These are phyloP conservation scores for Colletotrichum melonis DNA, from an alignment of 2,329 filamentous ascomycete species.

Conservation along the genomic window DNA sequence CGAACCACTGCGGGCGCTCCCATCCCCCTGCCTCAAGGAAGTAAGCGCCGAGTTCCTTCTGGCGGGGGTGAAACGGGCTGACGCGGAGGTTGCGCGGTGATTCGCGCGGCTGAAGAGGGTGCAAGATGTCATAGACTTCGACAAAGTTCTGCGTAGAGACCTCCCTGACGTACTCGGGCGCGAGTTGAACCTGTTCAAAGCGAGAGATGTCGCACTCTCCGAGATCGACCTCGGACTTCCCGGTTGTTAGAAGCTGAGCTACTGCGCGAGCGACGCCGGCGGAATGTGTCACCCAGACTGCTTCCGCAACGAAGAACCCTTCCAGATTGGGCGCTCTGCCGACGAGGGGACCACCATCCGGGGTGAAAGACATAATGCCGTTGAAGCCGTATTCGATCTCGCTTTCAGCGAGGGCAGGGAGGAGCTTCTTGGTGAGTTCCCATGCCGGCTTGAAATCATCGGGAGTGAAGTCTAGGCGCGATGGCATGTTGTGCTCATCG, in stretches of 20 bases:
- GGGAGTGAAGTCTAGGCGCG: slow-evolving; percentile 67
- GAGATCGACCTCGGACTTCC: slow-evolving; percentile 66
- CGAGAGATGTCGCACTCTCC: slow-evolving; percentile 69
- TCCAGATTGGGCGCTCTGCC: slow-evolving; percentile 68
- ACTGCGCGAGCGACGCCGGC: slow-evolving; percentile 71
- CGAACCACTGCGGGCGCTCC: slow-evolving; percentile 74
- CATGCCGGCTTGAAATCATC: slow-evolving; percentile 72
- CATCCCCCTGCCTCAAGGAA: slow-evolving; percentile 71
- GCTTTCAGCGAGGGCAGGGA: slow-evolving; percentile 62
- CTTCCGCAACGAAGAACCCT: slow-evolving; percentile 73
- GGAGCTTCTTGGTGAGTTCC: slow-evolving; percentile 64
- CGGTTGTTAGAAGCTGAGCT: slow-evolving; percentile 68
- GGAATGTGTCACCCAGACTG: slow-evolving; percentile 75
- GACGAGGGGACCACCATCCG: slow-evolving; percentile 70
- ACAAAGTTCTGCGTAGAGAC: slow-evolving; percentile 71
- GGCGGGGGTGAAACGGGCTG: slow-evolving; percentile 67
- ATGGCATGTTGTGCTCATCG: slow-evolving; percentile 71
- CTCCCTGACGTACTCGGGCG: slow-evolving; percentile 65
- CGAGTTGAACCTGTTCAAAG: slow-evolving; percentile 71
- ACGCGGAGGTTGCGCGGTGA: slow-evolving; percentile 69
- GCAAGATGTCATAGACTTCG: slow-evolving; percentile 73
- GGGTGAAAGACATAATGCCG: slow-evolving; percentile 74
- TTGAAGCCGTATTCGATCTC: slow-evolving; percentile 72
- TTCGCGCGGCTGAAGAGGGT: slow-evolving; percentile 67
- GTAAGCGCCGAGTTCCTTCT: slow-evolving; percentile 65